Base-by-base conservation (phyloP, 2,329 filamentous ascomycete genomes). In the Furcasterigmium furcatum region DNA sequence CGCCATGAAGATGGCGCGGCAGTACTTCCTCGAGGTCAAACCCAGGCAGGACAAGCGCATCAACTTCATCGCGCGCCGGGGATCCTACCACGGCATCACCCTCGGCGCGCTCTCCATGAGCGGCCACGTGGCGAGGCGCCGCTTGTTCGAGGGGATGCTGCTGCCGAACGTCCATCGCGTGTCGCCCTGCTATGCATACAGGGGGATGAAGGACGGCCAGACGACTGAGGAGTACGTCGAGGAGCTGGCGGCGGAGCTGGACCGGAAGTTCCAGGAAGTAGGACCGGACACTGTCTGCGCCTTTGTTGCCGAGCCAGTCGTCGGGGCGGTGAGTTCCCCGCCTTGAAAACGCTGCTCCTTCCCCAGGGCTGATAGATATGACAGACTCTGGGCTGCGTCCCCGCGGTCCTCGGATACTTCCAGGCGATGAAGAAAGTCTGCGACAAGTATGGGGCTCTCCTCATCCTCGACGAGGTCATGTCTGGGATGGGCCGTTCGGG, bases 51-150 rank as follows among this genome's bases (percentile, higher is more conserved):
- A 74, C 2, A 61, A 72, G 32, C 74, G 86, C n/a, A 72, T 65
- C 1, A 70, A 74, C 10, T 88, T 89, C 61, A 88, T 91, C 54
- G 75, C 83, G 4, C 76, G 87, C 13, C 64, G 76, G 29, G 74
- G 81, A 35, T 87, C 84, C 5, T 91, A 88, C 54, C 87, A 91
- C 52, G 87, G 87, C 9, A 82, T 74, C 4, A 91, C 86, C 0
- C 64, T 91, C 1, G 86, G 85, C 0, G 74, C 85, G 2, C 71
- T 91, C 44, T 76, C 78, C 0, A 69, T 85, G 14, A 76, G 85
- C 9, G 84, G 84, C 9, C 81, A 89, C 58, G 63, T 73, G 4
- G 68, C 70, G 5, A 73, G 87, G 29, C 76, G 82, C 46, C 70
- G 73, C 2, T 73, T 80, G 2, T 91, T 85, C 55, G 76, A 83